phyloP scores from a whole-genome alignment of 2,329 filamentous ascomycete genomes.

The Corniculantispora saksenae region DNA sequence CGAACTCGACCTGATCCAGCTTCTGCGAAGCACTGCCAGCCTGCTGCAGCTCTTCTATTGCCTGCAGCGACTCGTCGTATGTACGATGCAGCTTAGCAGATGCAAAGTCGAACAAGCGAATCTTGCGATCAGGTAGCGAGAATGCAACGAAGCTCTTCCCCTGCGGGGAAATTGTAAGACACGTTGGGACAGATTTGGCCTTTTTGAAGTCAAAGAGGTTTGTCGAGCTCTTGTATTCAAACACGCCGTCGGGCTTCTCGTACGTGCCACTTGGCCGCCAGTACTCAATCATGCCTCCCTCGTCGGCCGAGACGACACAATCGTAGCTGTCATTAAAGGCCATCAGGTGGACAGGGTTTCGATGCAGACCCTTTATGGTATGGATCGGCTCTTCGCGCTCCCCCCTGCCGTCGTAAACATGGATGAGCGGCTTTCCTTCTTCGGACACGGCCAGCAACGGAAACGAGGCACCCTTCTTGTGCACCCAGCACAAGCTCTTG shows the following conservation, averaged over 20 bases:
- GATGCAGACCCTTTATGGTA: slow-evolving; percentile 76
- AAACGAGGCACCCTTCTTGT: slow-evolving; percentile 81
- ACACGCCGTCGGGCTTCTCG: slow-evolving; percentile 90
- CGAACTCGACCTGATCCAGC: slow-evolving; percentile 89
- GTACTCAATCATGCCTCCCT: slow-evolving; percentile 93
- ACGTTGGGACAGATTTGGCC: slow-evolving; percentile 79
- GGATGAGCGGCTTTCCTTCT: slow-evolving; percentile 69
- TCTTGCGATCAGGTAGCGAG: slow-evolving; percentile 90
- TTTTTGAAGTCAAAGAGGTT: slow-evolving; percentile 98
- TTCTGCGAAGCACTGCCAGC: slow-evolving; percentile 81
- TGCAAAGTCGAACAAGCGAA: slow-evolving; percentile 90
- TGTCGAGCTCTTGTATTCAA: slow-evolving; percentile 89
- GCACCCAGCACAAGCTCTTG: slow-evolving; percentile 87
- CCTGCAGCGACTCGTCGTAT: slow-evolving; percentile 91
- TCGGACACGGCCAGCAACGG: slow-evolving; percentile 84
- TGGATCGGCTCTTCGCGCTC: slow-evolving; percentile 77
- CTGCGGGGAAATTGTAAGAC: slow-evolving; percentile 81
- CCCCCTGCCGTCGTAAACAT: slow-evolving; percentile 86
- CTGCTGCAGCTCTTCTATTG: slow-evolving; percentile 92
- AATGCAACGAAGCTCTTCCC: slow-evolving; percentile 85
- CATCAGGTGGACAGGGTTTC: slow-evolving; percentile 79
- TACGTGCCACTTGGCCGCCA: slow-evolving; percentile 81
- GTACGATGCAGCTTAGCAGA: slow-evolving; percentile 85
- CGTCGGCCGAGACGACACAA: slow-evolving; percentile 87
- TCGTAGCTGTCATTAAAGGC: slow-evolving; percentile 86